These are phyloP conservation scores for Epichloe amarillans DNA, from an alignment of 2,329 filamentous ascomycete genomes.

Conservation along the genomic window DNA sequence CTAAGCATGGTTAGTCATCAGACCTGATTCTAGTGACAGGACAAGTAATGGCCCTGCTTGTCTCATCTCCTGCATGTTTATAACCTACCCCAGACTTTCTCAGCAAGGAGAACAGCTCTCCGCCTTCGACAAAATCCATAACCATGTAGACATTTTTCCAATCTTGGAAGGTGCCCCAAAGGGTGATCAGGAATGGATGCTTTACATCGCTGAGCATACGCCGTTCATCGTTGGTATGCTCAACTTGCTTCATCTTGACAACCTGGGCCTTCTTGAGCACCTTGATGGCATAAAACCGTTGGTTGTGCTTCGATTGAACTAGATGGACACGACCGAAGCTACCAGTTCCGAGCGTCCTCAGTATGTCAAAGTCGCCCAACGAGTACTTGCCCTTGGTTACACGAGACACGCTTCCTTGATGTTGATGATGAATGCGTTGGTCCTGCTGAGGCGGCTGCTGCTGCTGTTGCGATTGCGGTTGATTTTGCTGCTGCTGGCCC, in stretches of 20 bases:
- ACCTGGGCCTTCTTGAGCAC: conserved; percentile 97
- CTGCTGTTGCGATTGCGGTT: conserved; percentile 16
- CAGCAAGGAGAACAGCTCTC: conserved; percentile 89
- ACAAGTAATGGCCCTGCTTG: neutral
- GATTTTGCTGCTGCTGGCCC: conserved; percentile 8
- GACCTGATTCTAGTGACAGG: neutral
- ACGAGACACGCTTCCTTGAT: conserved; percentile 30
- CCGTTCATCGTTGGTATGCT: conserved; percentile 97
- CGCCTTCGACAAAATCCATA: conserved; percentile 99
- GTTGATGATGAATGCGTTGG: conserved; percentile 19
- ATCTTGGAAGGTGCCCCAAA: conserved; percentile 98
- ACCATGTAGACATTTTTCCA: conserved; percentile 97
- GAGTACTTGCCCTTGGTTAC: conserved; percentile 97
- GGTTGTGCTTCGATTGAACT: conserved; percentile 95
- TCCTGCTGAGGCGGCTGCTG: conserved; percentile 12
- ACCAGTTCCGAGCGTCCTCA: conserved; percentile 86
- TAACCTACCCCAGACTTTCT: conserved; percentile 74
- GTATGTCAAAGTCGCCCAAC: conserved; percentile 75
- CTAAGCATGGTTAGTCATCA: conserved; percentile 31
- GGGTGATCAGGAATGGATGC: conserved; percentile 91
- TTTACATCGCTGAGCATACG: conserved; percentile 94
- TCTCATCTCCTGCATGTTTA: neutral
- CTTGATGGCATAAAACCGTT: conserved; percentile 96
- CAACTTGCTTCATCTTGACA: conserved; percentile 99
- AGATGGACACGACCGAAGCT: conserved; percentile 95